Conservation (phyloP, 306 rosid species). For the Bauhinia variegata region DNA sequence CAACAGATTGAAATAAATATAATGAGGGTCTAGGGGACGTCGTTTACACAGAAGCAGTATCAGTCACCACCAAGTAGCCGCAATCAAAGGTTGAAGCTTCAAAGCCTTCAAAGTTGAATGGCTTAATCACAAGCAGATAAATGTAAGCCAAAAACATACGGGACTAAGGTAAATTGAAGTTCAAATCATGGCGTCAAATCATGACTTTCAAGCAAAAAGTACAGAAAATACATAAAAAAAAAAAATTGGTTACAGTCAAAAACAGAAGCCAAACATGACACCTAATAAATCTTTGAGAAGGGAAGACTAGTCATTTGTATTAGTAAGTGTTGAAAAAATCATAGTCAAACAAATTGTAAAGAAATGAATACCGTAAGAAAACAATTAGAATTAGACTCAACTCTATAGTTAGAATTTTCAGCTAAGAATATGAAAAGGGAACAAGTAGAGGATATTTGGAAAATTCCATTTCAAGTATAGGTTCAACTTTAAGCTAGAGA, state of each 20-base stretch:
- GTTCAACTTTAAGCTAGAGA: conserved; percentile 44
- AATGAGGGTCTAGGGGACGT: conserved; percentile 16
- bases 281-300: conserved; percentile 12
- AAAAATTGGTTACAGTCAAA: conserved; percentile 44
- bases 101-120: conserved; percentile 51
- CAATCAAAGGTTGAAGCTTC: conserved; percentile 55
- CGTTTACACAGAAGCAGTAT: conserved; percentile 36
- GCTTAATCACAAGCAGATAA: conserved; percentile 27
- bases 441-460: not conserved
- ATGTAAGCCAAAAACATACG: conserved; percentile 33
- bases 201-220: conserved; percentile 29
- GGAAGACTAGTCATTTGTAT: conserved; percentile 24
- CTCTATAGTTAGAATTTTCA: conserved; percentile 36
- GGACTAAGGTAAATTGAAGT: conserved; percentile 20
- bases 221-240: conserved; percentile 28
- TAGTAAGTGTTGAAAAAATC: conserved; percentile 52
- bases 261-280: conserved; percentile 36
- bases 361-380: conserved; percentile 22
- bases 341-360: conserved; percentile 57
- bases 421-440: not conserved
- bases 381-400: conserved; percentile 41
- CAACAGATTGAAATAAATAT: conserved; percentile 19
- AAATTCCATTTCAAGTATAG: conserved; percentile 31
- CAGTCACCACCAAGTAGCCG: conserved; percentile 50
- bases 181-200: conserved; percentile 42